Conservation (phyloP, 192 early-diverging fungal genomes). For the Spinellus fusiger region DNA sequence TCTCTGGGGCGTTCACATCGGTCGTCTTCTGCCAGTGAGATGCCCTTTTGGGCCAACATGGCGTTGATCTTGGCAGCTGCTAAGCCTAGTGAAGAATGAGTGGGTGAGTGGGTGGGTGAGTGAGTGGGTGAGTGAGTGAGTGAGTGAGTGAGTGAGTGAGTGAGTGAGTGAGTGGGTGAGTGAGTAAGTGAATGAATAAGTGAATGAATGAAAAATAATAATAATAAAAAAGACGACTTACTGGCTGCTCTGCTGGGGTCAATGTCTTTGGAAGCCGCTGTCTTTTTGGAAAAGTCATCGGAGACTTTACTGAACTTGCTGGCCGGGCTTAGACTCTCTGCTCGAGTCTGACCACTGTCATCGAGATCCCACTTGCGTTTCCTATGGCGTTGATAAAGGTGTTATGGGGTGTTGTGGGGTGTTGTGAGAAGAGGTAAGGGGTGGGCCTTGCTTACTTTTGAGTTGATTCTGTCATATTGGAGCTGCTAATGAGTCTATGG, state of each 20-base stretch:
- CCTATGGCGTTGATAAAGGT: constrained; percentile 15
- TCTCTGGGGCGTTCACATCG: background rate
- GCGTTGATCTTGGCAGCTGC: constrained; percentile 51
- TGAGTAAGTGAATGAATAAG: no score
- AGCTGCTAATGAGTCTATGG: no score
- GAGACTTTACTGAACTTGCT: constrained; percentile 9
- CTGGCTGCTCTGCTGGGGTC: constrained; percentile 28
- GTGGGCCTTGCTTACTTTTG: no score
- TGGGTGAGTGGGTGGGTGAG: no score
- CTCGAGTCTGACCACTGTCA: constrained; percentile 29
- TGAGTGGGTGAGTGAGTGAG: no score
- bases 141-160: no score
- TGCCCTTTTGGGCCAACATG: constrained; percentile 47
- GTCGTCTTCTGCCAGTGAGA: constrained; percentile 25
- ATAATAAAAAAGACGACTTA: constrained; percentile 3
- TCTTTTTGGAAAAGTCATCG: background rate
- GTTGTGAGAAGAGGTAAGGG: no score
- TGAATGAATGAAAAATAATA: no score
- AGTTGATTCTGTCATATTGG: no score
- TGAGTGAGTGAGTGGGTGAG: no score
- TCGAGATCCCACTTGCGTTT: constrained; percentile 42
- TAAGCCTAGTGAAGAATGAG: constrained; percentile 21
- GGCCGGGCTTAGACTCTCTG: constrained; percentile 7
- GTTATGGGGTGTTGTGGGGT: no score
- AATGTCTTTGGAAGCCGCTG: background rate